These are phyloP conservation scores for Begonia fuchsioides DNA, from an alignment of 306 rosid genomes.

Conservation along the genomic window DNA sequence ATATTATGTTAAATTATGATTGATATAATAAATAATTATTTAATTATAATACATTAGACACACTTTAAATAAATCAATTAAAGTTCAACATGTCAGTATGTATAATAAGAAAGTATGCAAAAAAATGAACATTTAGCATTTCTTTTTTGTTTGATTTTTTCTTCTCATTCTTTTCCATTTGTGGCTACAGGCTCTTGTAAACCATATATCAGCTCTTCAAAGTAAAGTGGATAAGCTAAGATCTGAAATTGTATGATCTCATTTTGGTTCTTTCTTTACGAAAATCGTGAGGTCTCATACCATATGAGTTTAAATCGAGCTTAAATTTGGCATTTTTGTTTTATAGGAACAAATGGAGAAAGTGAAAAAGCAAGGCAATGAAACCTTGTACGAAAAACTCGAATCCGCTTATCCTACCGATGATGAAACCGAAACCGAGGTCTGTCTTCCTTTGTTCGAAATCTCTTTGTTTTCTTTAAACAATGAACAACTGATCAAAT, in stretches of 20 bases:
- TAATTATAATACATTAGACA: too few relatives aligned
- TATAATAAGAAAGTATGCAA: too few relatives aligned
- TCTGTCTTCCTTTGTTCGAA: slow-evolving; percentile 1
- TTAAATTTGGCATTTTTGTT: slow-evolving; percentile 2
- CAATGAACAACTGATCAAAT: background rate
- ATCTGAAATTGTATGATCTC: slow-evolving; percentile 56
- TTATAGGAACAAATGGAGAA: slow-evolving; percentile 64
- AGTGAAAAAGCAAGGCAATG: slow-evolving; percentile 58
- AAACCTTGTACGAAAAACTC: slow-evolving; percentile 45
- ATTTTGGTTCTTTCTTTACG: slow-evolving; percentile 3
- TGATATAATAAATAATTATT: too few relatives aligned
- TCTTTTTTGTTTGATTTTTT: background rate
- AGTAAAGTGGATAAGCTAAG: slow-evolving; percentile 44
- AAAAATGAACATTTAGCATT: too few relatives aligned
- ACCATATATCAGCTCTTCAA: slow-evolving; percentile 50
- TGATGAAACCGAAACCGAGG: slow-evolving; percentile 40
- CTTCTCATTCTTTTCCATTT: slow-evolving; percentile 10
- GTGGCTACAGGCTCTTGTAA: slow-evolving; percentile 52
- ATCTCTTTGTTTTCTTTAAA: background rate
- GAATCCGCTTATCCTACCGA: slow-evolving; percentile 58
- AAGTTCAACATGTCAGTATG: too few relatives aligned
- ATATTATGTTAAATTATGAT: too few relatives aligned
- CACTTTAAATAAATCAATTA: too few relatives aligned
- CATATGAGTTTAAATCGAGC: too few relatives aligned
- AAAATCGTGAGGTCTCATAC: background rate